phyloP scores from a whole-genome alignment of 192 early-diverging fungal genomes.

The Chytriomyces confervae region DNA sequence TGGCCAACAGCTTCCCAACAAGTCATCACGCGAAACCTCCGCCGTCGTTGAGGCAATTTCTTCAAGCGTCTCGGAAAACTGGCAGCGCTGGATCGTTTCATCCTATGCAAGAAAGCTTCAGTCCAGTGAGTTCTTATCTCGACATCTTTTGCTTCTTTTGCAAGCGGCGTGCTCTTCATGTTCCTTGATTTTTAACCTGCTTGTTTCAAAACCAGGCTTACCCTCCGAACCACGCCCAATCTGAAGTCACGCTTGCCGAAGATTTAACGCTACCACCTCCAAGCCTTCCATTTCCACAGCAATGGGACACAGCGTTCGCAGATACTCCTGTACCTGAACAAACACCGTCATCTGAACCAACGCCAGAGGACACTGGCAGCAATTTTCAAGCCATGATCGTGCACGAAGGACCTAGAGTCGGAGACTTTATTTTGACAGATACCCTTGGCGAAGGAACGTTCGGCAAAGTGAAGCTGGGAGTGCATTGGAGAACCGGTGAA shows the following conservation, averaged over 20 bases:
- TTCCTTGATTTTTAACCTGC: not conserved
- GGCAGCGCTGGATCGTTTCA: not conserved
- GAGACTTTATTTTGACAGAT: constrained; percentile 62
- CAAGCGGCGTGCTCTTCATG: not conserved
- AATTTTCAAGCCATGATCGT: not conserved
- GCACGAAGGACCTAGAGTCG: constrained; percentile 33
- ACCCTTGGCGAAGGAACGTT: constrained; percentile 68
- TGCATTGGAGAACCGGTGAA: constrained; percentile 55
- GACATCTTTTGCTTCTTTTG: not conserved
- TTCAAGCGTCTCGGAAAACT: not conserved
- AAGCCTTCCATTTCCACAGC: not conserved
- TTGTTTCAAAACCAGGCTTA: not conserved
- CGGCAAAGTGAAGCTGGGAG: constrained; percentile 65
- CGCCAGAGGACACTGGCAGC: not conserved
- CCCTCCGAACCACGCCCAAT: constrained; percentile 24
- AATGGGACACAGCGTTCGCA: not conserved
- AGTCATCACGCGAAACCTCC: not conserved
- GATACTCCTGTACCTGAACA: not conserved
- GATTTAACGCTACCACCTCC: constrained; percentile 11
- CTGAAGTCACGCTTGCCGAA: constrained; percentile 38
- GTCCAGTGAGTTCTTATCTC: not conserved
- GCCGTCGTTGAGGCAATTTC: not conserved
- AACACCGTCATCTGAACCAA: not conserved
- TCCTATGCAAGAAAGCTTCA: not conserved
- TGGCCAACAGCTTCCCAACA: no score